These are phyloP conservation scores for Halophytophthora polymorphica DNA, from an alignment of 352 stramenopile species.

Conservation along the genomic window DNA sequence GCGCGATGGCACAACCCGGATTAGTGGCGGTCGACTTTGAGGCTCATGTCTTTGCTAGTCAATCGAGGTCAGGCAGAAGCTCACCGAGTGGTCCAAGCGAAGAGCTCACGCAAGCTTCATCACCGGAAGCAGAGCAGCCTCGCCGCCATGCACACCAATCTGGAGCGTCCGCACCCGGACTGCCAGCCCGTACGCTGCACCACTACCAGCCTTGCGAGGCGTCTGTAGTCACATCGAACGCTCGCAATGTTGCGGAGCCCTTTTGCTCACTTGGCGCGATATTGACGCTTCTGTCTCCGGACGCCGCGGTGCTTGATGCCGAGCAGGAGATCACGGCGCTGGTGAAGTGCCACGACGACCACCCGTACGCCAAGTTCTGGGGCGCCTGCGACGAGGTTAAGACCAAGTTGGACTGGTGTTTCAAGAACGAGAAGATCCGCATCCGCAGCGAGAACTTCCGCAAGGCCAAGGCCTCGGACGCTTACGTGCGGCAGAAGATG, in stretches of 20 bases:
- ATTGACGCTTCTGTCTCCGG: too few relatives aligned
- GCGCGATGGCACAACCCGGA: too few relatives aligned
- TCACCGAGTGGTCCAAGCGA: background rate
- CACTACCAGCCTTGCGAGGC: too few relatives aligned
- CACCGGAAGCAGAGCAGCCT: slow-evolving; percentile 1
- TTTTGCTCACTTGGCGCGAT: too few relatives aligned
- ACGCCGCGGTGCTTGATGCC: background rate
- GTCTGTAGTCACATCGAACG: too few relatives aligned
- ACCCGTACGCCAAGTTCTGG: slow-evolving; percentile 77
- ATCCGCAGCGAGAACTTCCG: slow-evolving; percentile 65
- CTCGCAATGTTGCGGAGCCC: too few relatives aligned
- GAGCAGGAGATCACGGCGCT: slow-evolving; percentile 68
- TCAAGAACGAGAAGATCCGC: slow-evolving; percentile 65
- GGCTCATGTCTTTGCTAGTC: slow-evolving; percentile 5
- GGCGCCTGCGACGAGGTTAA: slow-evolving; percentile 72
- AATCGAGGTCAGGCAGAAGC: too few relatives aligned
- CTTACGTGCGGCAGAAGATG: slow-evolving; percentile 77
- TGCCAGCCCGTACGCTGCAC: slow-evolving; percentile 56
- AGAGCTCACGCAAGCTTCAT: too few relatives aligned
- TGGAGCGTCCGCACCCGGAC: slow-evolving; percentile 77
- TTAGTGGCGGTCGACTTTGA: too few relatives aligned
- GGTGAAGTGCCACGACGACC: slow-evolving; percentile 66
- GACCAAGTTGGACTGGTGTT: slow-evolving; percentile 74
- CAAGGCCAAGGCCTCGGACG: slow-evolving; percentile 60
- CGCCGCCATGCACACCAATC: slow-evolving; percentile 63